These are phyloP conservation scores for Jacaranda copaia DNA, from an alignment of 257 asterid species.

Conservation along the genomic window DNA sequence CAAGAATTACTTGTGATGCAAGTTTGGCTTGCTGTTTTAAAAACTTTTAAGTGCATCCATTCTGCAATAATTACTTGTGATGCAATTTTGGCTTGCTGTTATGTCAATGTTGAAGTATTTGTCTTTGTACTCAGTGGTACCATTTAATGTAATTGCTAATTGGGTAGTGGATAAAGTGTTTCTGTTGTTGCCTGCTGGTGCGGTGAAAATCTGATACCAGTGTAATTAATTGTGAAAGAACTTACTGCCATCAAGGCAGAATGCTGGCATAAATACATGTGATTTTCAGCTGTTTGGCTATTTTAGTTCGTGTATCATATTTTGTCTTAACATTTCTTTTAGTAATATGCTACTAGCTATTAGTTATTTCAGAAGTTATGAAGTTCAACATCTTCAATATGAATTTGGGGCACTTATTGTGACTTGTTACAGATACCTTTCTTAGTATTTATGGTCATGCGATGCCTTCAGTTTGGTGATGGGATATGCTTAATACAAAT, in stretches of 20 bases:
- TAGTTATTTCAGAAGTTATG: conserved; percentile 19
- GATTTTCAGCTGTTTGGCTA: conserved; percentile 1
- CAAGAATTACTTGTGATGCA: conserved; percentile 4
- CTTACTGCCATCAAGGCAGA: neutral
- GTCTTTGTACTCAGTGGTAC: conserved; percentile 2
- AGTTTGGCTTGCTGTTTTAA: conserved; percentile 3
- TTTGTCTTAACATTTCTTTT: conserved; percentile 7
- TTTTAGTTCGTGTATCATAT: neutral
- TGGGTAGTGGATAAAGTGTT: conserved; percentile 10
- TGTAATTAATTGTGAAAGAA: conserved; percentile 19
- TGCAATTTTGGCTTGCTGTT: conserved; percentile 15
- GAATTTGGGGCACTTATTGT: conserved; percentile 5
- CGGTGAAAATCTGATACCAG: conserved; percentile 11
- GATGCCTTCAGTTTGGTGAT: conserved; percentile 29
- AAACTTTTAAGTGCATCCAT: too few relatives aligned
- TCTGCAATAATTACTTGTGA: neutral
- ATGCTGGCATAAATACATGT: neutral
- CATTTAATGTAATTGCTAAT: neutral
- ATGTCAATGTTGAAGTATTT: conserved; percentile 4
- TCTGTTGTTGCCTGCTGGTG: conserved; percentile 4
- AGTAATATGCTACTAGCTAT: neutral
- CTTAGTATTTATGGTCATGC: conserved; percentile 21
- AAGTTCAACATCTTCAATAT: conserved; percentile 21
- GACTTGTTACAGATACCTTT: conserved; percentile 1
- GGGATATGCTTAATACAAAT: conserved; percentile 24